These are phyloP conservation scores for Fusarium verticillioides DNA, from an alignment of 2,329 filamentous ascomycete genomes.

Conservation along the genomic window DNA sequence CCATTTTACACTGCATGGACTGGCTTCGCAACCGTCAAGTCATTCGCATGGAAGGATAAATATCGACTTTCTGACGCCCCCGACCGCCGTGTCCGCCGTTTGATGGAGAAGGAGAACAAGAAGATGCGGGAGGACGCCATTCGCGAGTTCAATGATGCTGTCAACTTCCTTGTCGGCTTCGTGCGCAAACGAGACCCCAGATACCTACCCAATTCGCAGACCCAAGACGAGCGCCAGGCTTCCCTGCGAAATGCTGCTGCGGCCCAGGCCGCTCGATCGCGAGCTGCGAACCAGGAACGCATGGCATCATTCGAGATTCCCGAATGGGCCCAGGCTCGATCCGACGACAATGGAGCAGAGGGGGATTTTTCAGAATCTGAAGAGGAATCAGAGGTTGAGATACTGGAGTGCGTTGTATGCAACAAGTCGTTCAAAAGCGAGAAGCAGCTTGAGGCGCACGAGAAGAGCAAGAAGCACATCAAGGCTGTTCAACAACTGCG, in stretches of 20 bases:
- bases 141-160: constrained; percentile 91
- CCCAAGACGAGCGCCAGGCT: constrained; percentile 83
- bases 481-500: constrained; percentile 86
- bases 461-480: constrained; percentile 95
- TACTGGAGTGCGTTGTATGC: constrained; percentile 81
- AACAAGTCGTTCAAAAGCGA: constrained; percentile 88
- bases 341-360: constrained; percentile 60
- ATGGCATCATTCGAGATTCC: constrained; percentile 73
- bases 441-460: constrained; percentile 89
- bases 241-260: constrained; percentile 80
- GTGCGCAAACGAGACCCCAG: constrained; percentile 91
- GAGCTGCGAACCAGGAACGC: constrained; percentile 83
- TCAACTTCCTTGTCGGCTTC: constrained; percentile 86
- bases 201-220: constrained; percentile 80
- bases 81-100: constrained; percentile 81
- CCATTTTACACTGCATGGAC: constrained; percentile 86
- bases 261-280: constrained; percentile 84
- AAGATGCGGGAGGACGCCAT: constrained; percentile 83
- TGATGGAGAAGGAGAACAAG: constrained; percentile 97
- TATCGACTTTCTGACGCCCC: constrained; percentile 87
- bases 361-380: constrained; percentile 72
- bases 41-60: constrained; percentile 89
- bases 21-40: constrained; percentile 84
- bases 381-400: constrained; percentile 65
- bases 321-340: constrained; percentile 77